Base-by-base conservation (phyloP, 2,329 filamentous ascomycete species). In the Cercospora sp. region DNA sequence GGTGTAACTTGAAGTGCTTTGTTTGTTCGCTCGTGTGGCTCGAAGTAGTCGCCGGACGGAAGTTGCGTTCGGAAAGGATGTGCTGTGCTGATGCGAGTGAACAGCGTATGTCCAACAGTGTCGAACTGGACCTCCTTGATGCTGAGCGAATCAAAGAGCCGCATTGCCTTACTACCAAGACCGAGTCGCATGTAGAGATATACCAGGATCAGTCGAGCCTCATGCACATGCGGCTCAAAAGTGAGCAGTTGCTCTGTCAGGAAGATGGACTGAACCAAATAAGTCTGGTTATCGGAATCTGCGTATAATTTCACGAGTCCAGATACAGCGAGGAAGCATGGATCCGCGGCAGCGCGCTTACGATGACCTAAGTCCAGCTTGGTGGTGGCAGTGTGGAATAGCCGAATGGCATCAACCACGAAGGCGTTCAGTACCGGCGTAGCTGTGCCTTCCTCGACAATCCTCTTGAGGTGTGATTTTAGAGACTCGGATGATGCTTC, bases 91-190 rank as follows among this genome's bases (percentile, higher is more conserved):
- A 80, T 63, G 8, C 73, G 69, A 8, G 78, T 79, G 59, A 78
- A 74, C 5, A 79, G 70, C 2, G 72, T 73, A 58, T 80, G 78
- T 4, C 75, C 76, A 18, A 79, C 71, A 6, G 79, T 80, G 55
- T 80, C 79, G 63, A 74, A 70, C 45, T 80, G 79, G 6, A 80
- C 74, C 60, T 79, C 77, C 61, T 79, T 79, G n/a, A 79, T 69
- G 40, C 68, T 73, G 10, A 80, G 71, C 7, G 73, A 75, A 49
- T 76, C 73, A 66, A 77, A 79, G 16, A 75, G 58, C 3, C 66
- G 65, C 63, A 77, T 72, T 1, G 78, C 77, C 7, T 76, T 70
- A 18, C 73, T 74, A 16, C 75, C 77, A 8, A 80, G 73, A 3
- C 74, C 74, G 9, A 79, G 74, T 21, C 75, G 72, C 71, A 76